Evolutionary conservation across 129 eudicot genomes (phyloP), one percentile per base, ranked within the genome.

Genomic region (Heracleum sosnowskyi): DNA sequence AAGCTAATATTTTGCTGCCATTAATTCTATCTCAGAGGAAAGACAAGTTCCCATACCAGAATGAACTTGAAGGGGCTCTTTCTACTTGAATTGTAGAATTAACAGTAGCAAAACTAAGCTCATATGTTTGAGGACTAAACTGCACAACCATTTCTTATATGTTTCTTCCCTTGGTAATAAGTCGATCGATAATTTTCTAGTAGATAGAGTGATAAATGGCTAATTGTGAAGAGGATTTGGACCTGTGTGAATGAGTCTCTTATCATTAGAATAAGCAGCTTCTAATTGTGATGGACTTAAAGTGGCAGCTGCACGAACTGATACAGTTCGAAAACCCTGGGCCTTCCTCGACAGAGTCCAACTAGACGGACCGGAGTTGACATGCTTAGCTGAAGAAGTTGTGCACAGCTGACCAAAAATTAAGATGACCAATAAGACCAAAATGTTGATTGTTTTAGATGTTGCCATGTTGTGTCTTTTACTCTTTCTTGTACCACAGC

Each of bases 151-250:
- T 24, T 60, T 28, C 36, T 63, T 24, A 55, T 24, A 62, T 9
- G 18, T 62, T 28, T 26, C 16, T 28, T 26, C 20, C 17, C 35
- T 13, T 26, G 10, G 3, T 64, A n/a, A n/a, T n/a, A 64, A 31
- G 70, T 63, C 9, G 73, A 69, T 69, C 44, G 42, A 33, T 33
- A 3, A 3, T 28, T 24, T 55, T 11, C 10, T 55, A 22, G 64
- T 3, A 33, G 26, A 51, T 7, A 51, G 66, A 57, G 66, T 57
- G 33, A 57, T 11, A 39, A 28, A 11, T 39, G 16, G 68, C 81
- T 86, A 92, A 78, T 92, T 92, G 79, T 92, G 97, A 82, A 92
- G 97, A 81, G 97, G 97, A 80, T 92, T 92, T 57, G 97, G 97
- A 73, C 97, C 97, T 69, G 97, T 92, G 78, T 88, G 96, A 77